phyloP scores from a whole-genome alignment of 2,329 filamentous ascomycete genomes.

The Colletotrichum tanaceti region DNA sequence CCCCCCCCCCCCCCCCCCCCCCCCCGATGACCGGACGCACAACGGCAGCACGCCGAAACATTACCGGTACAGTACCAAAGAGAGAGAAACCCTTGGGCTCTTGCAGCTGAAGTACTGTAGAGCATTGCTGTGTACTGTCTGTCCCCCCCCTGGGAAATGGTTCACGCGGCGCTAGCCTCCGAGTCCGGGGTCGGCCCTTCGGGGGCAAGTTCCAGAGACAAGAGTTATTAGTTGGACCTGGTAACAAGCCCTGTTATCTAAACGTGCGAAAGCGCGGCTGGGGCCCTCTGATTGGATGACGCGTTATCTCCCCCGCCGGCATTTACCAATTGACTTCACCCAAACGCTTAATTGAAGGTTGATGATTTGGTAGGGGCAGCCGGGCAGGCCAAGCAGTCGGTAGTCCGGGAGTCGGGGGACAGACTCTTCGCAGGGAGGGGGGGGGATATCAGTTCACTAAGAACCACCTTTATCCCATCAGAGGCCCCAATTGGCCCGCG shows the following conservation, averaged over 20 bases:
- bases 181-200: slow-evolving; percentile 35
- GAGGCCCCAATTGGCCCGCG: slow-evolving; percentile 1
- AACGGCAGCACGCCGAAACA: slow-evolving; percentile 1
- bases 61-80: no score
- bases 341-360: not conserved
- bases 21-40: slow-evolving; percentile 22
- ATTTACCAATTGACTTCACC: slow-evolving; percentile 36
- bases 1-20: no score
- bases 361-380: slow-evolving; percentile 1
- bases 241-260: slow-evolving; percentile 23
- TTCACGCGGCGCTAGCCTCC: slow-evolving; percentile 24
- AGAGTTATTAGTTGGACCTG: slow-evolving; percentile 1
- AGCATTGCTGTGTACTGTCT: not conserved
- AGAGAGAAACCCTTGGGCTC: not conserved
- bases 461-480: slow-evolving; percentile 9
- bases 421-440: no score
- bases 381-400: not conserved
- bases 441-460: not conserved
- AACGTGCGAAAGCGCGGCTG: not conserved
- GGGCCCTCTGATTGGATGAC: slow-evolving; percentile 17
- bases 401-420: slow-evolving; percentile 9
- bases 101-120: not conserved
- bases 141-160: slow-evolving; percentile 25
- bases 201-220: not conserved
- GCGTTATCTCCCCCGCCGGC: slow-evolving; percentile 37